phyloP scores from a whole-genome alignment of 495 filamentous ascomycete genomes.

The Aspergillus affinis region DNA sequence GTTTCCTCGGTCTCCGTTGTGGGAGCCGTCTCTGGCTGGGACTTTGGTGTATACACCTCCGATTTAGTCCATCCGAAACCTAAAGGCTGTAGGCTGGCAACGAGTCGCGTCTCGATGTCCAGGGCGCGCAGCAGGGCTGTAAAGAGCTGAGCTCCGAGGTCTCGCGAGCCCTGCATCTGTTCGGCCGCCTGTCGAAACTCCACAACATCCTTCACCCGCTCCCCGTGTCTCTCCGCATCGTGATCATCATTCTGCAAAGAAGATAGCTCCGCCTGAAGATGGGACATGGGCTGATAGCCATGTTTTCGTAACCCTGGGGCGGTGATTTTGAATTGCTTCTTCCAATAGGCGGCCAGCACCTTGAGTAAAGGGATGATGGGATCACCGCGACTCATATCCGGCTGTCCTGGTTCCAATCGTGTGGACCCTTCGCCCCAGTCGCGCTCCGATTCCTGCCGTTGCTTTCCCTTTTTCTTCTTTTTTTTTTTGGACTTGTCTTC shows the following conservation, averaged over 20 bases:
- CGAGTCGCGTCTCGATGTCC: slow-evolving; percentile 74
- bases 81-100: slow-evolving; percentile 80
- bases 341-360: slow-evolving; percentile 80
- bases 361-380: slow-evolving; percentile 79
- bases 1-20: slow-evolving; percentile 6
- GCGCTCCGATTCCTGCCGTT: slow-evolving; percentile 46
- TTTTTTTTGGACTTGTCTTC: slow-evolving; percentile 31
- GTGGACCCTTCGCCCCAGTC: slow-evolving; percentile 75
- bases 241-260: slow-evolving; percentile 62
- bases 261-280: slow-evolving; percentile 63
- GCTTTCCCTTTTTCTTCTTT: slow-evolving; percentile 47
- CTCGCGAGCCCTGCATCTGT: slow-evolving; percentile 76
- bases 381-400: slow-evolving; percentile 77
- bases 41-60: slow-evolving; percentile 60
- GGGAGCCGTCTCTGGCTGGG: slow-evolving; percentile 27
- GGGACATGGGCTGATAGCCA: slow-evolving; percentile 74
- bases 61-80: slow-evolving; percentile 90
- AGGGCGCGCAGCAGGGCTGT: slow-evolving; percentile 83
- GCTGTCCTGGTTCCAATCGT: slow-evolving; percentile 64
- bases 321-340: slow-evolving; percentile 73
- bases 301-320: slow-evolving; percentile 82
- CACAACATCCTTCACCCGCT: slow-evolving; percentile 62
- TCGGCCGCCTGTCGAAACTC: slow-evolving; percentile 69
- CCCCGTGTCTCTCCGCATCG: slow-evolving; percentile 66
- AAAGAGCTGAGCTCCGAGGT: slow-evolving; percentile 88